phyloP scores from a whole-genome alignment of 73 alveolate genomes.

The Stentor roeselii region DNA sequence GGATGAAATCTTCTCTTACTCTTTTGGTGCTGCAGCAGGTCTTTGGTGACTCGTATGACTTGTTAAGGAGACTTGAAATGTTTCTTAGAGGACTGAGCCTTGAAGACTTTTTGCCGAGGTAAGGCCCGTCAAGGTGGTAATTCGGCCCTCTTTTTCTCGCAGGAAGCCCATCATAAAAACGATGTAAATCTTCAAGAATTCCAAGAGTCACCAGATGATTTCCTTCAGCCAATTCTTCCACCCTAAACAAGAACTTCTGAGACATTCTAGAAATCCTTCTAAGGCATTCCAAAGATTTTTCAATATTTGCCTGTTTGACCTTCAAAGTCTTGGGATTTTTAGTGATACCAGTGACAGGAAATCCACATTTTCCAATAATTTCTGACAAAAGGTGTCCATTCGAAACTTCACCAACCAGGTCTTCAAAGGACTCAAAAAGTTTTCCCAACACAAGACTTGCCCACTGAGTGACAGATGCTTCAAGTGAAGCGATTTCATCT shows the following conservation, averaged over 20 bases:
- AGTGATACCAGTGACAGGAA: conserved; percentile 33
- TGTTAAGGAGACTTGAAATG: not conserved
- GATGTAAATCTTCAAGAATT: conserved; percentile 60
- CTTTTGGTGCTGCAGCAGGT: not conserved
- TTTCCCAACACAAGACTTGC: not conserved
- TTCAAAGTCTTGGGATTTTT: conserved; percentile 62
- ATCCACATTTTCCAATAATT: conserved; percentile 34
- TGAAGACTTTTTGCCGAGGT: conserved; percentile 31
- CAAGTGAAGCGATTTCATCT: not conserved
- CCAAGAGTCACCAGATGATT: conserved; percentile 43
- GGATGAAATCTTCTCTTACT: not conserved
- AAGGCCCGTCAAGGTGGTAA: conserved; percentile 63
- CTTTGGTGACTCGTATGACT: not conserved
- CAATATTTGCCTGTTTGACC: conserved; percentile 39
- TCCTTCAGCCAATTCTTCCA: conserved; percentile 54
- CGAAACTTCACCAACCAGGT: conserved; percentile 23
- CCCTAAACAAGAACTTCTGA: conserved; percentile 61
- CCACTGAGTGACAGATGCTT: not conserved
- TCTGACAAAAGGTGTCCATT: conserved; percentile 47
- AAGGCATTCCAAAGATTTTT: conserved; percentile 51
- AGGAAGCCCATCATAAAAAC: conserved; percentile 60
- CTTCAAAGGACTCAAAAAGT: not conserved
- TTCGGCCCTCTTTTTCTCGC: conserved; percentile 53
- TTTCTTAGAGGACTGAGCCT: not conserved
- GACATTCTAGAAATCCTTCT: conserved; percentile 45